phyloP scores from a whole-genome alignment of 441 rosid species.

The Erodium texanum region DNA sequence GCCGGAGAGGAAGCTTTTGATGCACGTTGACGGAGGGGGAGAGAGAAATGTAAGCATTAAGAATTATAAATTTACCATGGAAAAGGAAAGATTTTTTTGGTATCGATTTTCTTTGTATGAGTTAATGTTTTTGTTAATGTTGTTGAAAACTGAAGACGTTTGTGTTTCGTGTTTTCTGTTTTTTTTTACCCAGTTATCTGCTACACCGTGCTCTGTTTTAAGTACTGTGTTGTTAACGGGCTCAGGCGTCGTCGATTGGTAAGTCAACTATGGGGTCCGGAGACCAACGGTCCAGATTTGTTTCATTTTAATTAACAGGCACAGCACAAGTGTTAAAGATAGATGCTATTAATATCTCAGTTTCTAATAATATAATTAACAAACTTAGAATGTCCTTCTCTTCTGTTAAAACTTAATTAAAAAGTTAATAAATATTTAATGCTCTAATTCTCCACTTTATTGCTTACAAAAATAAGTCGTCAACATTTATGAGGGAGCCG shows the following conservation, averaged over 20 bases:
- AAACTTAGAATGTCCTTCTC: too few relatives aligned
- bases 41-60: neutral
- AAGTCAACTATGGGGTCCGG: neutral
- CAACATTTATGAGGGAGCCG: too few relatives aligned
- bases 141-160: neutral
- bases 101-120: neutral
- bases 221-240: neutral
- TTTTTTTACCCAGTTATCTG: neutral
- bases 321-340: too few relatives aligned
- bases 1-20: neutral
- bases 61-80: neutral
- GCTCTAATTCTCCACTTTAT: too few relatives aligned
- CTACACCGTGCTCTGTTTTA: neutral
- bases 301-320: too few relatives aligned
- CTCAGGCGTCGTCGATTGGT: neutral
- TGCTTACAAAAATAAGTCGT: too few relatives aligned
- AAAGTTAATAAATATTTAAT: too few relatives aligned
- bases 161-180: neutral
- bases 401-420: too few relatives aligned
- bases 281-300: neutral
- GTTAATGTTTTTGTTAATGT: slow-evolving; percentile 1
- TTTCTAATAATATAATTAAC: too few relatives aligned
- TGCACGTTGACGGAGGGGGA: slow-evolving; percentile 4
- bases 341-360: too few relatives aligned
- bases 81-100: neutral